Base-by-base conservation (phyloP, 495 filamentous ascomycete species). In the Pseudevernia furfuracea region DNA sequence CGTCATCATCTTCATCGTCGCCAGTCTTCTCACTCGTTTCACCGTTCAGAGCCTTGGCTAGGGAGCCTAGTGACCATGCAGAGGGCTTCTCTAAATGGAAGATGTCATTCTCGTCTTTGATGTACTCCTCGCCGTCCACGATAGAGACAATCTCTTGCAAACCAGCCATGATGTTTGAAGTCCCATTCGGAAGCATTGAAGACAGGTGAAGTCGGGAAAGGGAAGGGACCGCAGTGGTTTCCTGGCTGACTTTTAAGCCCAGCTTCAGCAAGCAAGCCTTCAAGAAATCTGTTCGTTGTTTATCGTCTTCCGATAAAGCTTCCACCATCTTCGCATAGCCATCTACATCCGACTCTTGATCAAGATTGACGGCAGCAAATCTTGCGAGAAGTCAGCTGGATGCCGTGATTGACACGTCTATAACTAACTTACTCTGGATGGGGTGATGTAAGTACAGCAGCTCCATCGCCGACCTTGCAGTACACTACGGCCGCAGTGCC, bases 121-220 rank as follows among this genome's bases (percentile, higher is more conserved):
- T 87, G 71, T 85, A 89, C 62, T 92, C 86, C 60, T 87, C 81
- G 3, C 80, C 81, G 48, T 86, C 82, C 57, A 91, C 85, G 44
- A 78, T 78, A 11, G 82, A 86, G 65, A 90, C 86, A 59, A 88
- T 82, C 23, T 89, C 87, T 61, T 83, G 78, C 74, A 88, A 84
- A 5, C 82, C 81, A 46, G 77, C 76, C 23, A 95, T 66, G n/a
- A 96, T 78, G 60, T 87, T 80, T 61, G 83, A 77, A 34, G 90
- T 82, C 28, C 88, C 83, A 62, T 77, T 74, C 32, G 85, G 81
- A 70, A 85, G 74, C 39, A 86, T 69, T 37, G 89, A 86, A 39
- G 91, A 92, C 41, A 98, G 78, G 78, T 97, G 92, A 59, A 96
- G 79, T 68, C 82, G 85, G 68, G 93, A 96, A 48, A 96, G 84